Evolutionary conservation across 2,329 filamentous ascomycete species (phyloP), one percentile per base, ranked within the genome.

Genomic region (Penicillium griseofulvum): DNA sequence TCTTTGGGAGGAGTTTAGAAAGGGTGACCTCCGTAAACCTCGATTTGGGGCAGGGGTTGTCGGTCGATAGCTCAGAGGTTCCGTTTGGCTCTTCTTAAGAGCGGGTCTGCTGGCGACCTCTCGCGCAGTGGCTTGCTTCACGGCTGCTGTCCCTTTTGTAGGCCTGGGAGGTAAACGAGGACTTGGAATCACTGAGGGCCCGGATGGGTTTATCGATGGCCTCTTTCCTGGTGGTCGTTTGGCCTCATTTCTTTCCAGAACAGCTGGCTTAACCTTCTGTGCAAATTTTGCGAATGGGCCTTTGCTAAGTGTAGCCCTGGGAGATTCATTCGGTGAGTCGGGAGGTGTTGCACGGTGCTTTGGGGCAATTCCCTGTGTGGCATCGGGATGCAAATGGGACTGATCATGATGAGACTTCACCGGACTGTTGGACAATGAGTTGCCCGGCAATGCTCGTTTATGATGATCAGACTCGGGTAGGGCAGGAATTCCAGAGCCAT

Each of bases 221-320:
- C 54, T 65, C 36, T 60, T 64, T 11, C 38, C 36, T 3, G 45
- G 38, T 12, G 51, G 51, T 8, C 59, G 57, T 45, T 66, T 72
- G 26, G 49, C 54, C 2, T 66, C 64, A 14, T 57, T 63, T 34
- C 66, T 71, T 38, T 72, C 71, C 4, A 49, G 42, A 12, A 50
- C 52, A 26, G 56, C 54, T 24, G 66, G 58, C 39, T 67, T 73
- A 24, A 72, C 66, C 47, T 68, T 74, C 33, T 74, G 71, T 6
- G 73, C 66, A 34, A 74, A 60, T 38, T 64, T 74, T 2, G 68
- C 57, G 16, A 74, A 55, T 5, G 72, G 63, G 11, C 62, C 55
- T 52, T 68, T 73, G 12, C 57, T 61, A 24, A 64, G 61, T 9
- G 59, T 53, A 16, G 55, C 57, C 49, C 67, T 70, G 19, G 65